These are phyloP conservation scores for Fimicolochytrium jonesii DNA, from an alignment of 192 early-diverging fungal species.

Conservation along the genomic window DNA sequence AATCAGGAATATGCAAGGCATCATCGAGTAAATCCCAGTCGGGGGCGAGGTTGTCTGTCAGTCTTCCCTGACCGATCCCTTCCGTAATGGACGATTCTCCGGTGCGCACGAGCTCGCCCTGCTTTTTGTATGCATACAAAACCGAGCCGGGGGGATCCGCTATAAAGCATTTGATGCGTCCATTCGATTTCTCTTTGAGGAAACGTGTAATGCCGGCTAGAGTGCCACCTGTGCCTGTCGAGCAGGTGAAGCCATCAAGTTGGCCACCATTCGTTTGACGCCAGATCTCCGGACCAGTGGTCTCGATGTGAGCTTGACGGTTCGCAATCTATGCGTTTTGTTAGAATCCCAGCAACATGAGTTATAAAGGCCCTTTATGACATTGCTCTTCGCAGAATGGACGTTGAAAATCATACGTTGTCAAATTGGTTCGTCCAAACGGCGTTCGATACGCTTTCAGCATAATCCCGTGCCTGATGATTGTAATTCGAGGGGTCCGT, in stretches of 20 bases:
- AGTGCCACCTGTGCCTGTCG: slow-evolving; percentile 91
- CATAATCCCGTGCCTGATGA: slow-evolving; percentile 82
- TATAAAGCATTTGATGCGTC: slow-evolving; percentile 71
- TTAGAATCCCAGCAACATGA: too few species aligned
- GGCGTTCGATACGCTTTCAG: slow-evolving; percentile 73
- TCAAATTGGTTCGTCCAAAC: slow-evolving; percentile 99
- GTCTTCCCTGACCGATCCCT: slow-evolving; percentile 92
- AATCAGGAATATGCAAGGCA: slow-evolving; percentile 77
- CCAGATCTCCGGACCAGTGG: slow-evolving; percentile 95
- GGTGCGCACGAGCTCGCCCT: slow-evolving; percentile 58
- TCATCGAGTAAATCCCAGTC: slow-evolving; percentile 80
- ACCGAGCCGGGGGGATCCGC: slow-evolving; percentile 94
- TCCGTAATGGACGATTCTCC: slow-evolving; percentile 85
- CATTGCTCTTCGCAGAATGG: too few species aligned
- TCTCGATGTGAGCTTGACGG: slow-evolving; percentile 87
- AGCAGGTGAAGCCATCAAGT: slow-evolving; percentile 86
- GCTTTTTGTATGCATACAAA: slow-evolving; percentile 78
- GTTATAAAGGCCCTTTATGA: too few species aligned
- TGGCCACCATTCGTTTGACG: slow-evolving; percentile 65
- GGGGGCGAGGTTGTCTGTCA: slow-evolving; percentile 83
- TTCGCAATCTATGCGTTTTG: slow-evolving; percentile 72
- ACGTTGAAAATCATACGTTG: slow-evolving; percentile 49
- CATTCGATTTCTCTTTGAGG: slow-evolving; percentile 70
- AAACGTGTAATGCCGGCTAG: slow-evolving; percentile 78
- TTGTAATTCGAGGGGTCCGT: slow-evolving; percentile 93